These are phyloP conservation scores for Pseudocercospora eumusae DNA, from an alignment of 2,329 filamentous ascomycete genomes.

Conservation along the genomic window DNA sequence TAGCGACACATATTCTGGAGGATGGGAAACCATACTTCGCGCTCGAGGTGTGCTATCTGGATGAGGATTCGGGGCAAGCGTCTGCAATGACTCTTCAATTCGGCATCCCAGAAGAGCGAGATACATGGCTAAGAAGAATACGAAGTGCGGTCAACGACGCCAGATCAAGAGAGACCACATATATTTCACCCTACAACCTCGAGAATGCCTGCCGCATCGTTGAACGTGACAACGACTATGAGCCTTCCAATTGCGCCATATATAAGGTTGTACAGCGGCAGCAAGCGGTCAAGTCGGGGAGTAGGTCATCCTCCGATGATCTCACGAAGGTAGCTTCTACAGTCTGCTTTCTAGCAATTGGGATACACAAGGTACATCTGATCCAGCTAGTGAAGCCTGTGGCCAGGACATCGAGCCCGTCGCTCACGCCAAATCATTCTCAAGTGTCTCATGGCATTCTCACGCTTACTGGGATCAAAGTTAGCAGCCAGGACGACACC, in stretches of 20 bases:
- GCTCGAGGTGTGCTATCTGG: constrained; percentile 67
- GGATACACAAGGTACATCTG: constrained; percentile 68
- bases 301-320: constrained; percentile 65
- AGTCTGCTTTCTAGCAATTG: constrained; percentile 68
- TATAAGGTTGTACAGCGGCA: constrained; percentile 68
- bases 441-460: constrained; percentile 64
- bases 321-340: constrained; percentile 64
- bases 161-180: constrained; percentile 53
- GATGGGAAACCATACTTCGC: constrained; percentile 67
- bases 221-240: constrained; percentile 68
- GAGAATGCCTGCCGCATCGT: constrained; percentile 64
- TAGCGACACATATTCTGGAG: constrained; percentile 67
- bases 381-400: constrained; percentile 63
- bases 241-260: constrained; percentile 66
- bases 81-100: constrained; percentile 66
- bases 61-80: constrained; percentile 63
- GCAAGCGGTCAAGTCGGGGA: constrained; percentile 54
- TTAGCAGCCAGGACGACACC: constrained; percentile 64
- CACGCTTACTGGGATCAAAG: constrained; percentile 60
- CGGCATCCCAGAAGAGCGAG: constrained; percentile 63
- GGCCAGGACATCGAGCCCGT: constrained; percentile 57
- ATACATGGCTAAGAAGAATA: constrained; percentile 65
- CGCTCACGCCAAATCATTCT: constrained; percentile 52
- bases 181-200: constrained; percentile 60
- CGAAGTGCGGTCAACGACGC: constrained; percentile 60